Evolutionary conservation across 352 stramenopile genomes (phyloP).

Genomic region (Globisporangium carolinianum): DNA sequence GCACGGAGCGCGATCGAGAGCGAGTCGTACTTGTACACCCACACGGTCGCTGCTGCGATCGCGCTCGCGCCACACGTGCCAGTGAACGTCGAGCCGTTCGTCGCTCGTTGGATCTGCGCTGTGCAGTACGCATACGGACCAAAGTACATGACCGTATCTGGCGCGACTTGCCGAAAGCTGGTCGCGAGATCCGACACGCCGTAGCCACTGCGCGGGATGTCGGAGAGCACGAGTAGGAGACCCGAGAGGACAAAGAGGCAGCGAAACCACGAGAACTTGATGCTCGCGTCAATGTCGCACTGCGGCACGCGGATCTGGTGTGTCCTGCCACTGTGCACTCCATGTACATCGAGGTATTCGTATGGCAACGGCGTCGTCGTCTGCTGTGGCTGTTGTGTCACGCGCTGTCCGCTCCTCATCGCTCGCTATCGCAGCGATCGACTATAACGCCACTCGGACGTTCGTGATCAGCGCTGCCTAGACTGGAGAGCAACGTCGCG

Average conservation of each 20-base stretch:
- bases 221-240: constrained; percentile 26
- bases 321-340: not conserved
- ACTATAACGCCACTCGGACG: too few relatives aligned
- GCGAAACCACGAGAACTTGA: constrained; percentile 21
- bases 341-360: not conserved
- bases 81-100: not conserved
- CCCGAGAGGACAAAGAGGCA: constrained; percentile 25
- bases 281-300: constrained; percentile 20
- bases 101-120: constrained; percentile 15
- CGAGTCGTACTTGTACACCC: constrained; percentile 36
- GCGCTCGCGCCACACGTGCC: not conserved
- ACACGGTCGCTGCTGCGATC: constrained; percentile 7
- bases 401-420: not conserved
- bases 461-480: too few relatives aligned
- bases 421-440: too few relatives aligned
- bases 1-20: constrained; percentile 16
- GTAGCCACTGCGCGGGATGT: constrained; percentile 45
- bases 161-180: constrained; percentile 16
- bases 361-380: not conserved
- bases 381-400: not conserved
- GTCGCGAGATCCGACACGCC: constrained; percentile 10
- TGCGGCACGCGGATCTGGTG: not conserved
- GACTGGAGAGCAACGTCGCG: too few relatives aligned
- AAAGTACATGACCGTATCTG: constrained; percentile 28
- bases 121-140: constrained; percentile 39